A percentile compares a stretch with the other conserved stretches of the same genome.
Conservation (phyloP, 805 yeast species). For the Monosporozyma aquatica region DNA sequence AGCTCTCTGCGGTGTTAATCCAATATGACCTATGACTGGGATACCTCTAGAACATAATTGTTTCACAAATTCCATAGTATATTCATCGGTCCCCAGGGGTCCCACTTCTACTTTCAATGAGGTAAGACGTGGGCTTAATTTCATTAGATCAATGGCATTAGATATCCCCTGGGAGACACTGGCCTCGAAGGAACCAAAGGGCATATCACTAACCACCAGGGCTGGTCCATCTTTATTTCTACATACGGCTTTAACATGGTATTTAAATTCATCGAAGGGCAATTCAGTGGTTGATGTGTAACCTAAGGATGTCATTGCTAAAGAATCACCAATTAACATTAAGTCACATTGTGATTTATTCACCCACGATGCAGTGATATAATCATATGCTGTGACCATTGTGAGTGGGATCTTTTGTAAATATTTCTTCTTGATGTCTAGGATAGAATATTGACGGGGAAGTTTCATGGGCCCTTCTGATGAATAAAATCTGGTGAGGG, state of each 20-base stretch:
- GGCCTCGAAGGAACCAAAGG: constrained; percentile 78
- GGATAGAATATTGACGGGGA: constrained; percentile 19
- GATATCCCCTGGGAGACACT: constrained; percentile 56
- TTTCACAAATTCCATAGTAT: constrained; percentile 42
- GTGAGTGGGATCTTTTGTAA: constrained; percentile 34
- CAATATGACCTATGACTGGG: constrained; percentile 87
- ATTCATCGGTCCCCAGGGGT: constrained; percentile 30
- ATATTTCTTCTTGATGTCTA: constrained; percentile 32
- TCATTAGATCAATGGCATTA: constrained; percentile 47
- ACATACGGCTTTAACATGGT: constrained; percentile 65
- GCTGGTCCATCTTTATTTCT: constrained; percentile 44
- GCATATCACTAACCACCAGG: constrained; percentile 73
- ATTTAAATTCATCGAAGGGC: constrained; percentile 68
- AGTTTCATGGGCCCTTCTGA: background rate
- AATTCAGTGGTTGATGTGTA: constrained; percentile 67
- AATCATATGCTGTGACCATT: constrained; percentile 82
- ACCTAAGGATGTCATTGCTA: constrained; percentile 88
- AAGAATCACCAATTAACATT: constrained; percentile 79
- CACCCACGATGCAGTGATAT: constrained; percentile 63
- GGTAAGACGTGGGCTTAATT: constrained; percentile 21
- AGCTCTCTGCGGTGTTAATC: constrained; percentile 83
- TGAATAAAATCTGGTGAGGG: constrained; percentile 5
- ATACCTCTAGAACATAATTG: constrained; percentile 61
- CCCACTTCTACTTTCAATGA: constrained; percentile 74
- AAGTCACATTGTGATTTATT: constrained; percentile 59